Evolutionary conservation across 768 basidiomycete species (phyloP), one percentile per base, ranked within the genome.

Genomic region (Agrocybe pediades): DNA sequence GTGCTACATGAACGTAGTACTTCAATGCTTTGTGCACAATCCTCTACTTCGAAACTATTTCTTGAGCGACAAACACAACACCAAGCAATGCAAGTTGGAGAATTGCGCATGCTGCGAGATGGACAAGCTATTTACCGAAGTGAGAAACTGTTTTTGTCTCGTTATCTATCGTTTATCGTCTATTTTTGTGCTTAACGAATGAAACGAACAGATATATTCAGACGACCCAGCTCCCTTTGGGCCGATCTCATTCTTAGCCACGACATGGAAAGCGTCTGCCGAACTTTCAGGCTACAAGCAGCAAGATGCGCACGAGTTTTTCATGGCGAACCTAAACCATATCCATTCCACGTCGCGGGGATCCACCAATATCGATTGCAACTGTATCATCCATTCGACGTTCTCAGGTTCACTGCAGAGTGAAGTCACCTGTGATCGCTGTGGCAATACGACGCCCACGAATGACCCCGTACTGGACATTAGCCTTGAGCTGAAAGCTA

Each of bases 71-170:
- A 90, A 86, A 66, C 96, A 98, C 66, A 93, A 95, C 64, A 77
- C 71, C 61, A 77, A 71, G 55, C 71, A 83, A 42, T 94, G 93
- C 68, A 88, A 84, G 62, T 67, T 71, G 24, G 81, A 81, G 20
- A 83, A 85, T 42, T 97, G 95, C 68, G 90, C 87, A 42, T 93
- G 87, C 56, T 98, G 95, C 65, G 95, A 96, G 68, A 91, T 98
- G 89, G 95, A 98, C 70, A 86, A 81, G 55, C 74, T 94, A 6
- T 90, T 91, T 65, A 70, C 84, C 6, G 90, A 92, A 73, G 90
- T 87, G 53, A 51, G 25, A n/a, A n/a, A n/a, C 7, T 13, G 15
- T 46, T n/a, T n/a, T 46, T 15, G 45, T 40, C 23, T 9, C 19
- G 26, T 43, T 39, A 2, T 52, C n/a, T 16, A 7, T 48, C 48